Evolutionary conservation across 495 filamentous ascomycete species (phyloP).

Genomic region (Oleoguttula mirabilis): DNA sequence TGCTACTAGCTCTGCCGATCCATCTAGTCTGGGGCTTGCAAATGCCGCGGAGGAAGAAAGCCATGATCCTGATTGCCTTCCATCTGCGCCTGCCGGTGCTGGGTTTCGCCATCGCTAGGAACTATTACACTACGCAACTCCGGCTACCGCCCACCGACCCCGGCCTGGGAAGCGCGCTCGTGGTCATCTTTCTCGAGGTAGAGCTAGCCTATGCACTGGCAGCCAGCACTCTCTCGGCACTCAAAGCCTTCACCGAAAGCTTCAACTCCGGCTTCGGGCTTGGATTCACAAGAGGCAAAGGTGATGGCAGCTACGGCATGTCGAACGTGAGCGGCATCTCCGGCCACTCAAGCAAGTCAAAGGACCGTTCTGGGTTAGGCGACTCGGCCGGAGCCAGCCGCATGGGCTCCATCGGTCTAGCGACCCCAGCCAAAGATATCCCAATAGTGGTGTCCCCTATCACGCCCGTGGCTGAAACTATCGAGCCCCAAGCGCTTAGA

Average conservation of each 20-base stretch:
- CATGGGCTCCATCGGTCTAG: not conserved
- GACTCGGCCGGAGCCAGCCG: not conserved
- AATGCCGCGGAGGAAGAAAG: conserved; percentile 17
- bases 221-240: conserved; percentile 16
- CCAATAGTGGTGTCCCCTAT: not conserved
- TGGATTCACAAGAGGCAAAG: conserved; percentile 5
- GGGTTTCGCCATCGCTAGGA: conserved; percentile 13
- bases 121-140: conserved; percentile 3
- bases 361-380: not conserved
- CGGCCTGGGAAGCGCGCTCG: conserved; percentile 6
- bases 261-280: conserved; percentile 22
- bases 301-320: conserved; percentile 5
- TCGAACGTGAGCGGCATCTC: conserved; percentile 2
- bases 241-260: conserved; percentile 21
- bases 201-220: conserved; percentile 18
- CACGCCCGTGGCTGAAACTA: not conserved
- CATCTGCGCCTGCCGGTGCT: conserved; percentile 15
- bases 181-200: conserved; percentile 18
- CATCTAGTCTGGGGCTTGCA: conserved; percentile 21
- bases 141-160: conserved; percentile 6
- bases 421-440: not conserved
- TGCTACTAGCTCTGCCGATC: conserved; percentile 16
- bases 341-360: conserved; percentile 4
- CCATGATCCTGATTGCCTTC: conserved; percentile 19
- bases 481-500: not conserved